Conservation (phyloP, 139 green algal genomes). For the Coelastrella sp. region DNA sequence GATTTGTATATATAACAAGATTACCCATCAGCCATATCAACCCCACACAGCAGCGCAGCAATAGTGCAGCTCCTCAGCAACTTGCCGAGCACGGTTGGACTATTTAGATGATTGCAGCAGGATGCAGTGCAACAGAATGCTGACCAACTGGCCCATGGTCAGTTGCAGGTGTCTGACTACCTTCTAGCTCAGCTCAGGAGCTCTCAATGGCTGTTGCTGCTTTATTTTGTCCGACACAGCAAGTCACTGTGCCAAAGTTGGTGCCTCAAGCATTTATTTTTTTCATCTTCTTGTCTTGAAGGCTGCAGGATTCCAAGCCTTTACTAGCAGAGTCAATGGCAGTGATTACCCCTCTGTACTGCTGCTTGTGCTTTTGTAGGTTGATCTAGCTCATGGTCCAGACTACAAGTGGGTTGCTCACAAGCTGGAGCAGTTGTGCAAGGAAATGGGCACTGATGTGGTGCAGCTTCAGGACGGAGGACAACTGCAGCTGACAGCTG, state of each 20-base stretch:
- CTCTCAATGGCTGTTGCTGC: too few relatives aligned
- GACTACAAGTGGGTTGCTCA: conserved; percentile 16
- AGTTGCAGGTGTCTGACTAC: too few relatives aligned
- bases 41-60: not conserved
- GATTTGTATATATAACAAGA: not conserved
- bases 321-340: not conserved
- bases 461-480: not conserved
- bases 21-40: not conserved
- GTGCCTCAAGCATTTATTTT: too few relatives aligned
- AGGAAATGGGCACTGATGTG: not conserved
- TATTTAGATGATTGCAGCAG: not conserved
- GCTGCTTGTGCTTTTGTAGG: not conserved
- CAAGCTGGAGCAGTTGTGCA: conserved; percentile 21
- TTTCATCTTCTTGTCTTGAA: not conserved
- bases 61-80: not conserved
- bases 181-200: too few relatives aligned
- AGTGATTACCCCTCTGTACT: not conserved
- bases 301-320: too few relatives aligned
- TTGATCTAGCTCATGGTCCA: conserved; percentile 13
- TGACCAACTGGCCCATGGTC: too few relatives aligned
- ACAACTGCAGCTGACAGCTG: not conserved
- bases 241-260: not conserved
- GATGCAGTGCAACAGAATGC: too few relatives aligned
- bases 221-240: not conserved
- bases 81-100: not conserved